Conservation (phyloP, 2,329 filamentous ascomycete species). For the Pestalotiopsis sp. region DNA sequence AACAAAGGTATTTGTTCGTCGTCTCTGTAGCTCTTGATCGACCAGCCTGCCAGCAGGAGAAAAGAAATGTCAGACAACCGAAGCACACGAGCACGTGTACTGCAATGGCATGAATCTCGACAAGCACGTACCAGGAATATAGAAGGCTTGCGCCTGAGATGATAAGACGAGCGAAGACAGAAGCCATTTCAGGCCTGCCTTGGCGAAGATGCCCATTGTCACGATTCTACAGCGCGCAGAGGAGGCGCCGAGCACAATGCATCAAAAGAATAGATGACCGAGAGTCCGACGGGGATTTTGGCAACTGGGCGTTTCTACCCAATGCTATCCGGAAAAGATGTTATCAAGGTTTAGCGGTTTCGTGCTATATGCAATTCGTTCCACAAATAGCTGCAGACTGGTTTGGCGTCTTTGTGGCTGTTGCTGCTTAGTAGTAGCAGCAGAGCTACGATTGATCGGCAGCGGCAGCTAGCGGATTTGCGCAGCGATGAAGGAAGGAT, state of each 20-base stretch:
- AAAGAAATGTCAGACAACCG: constrained; percentile 12
- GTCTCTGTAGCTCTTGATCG: constrained; percentile 76
- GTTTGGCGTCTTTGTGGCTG: not conserved
- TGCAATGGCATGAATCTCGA: not conserved
- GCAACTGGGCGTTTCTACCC: not conserved
- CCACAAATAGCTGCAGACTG: constrained; percentile 2
- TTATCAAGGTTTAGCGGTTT: constrained; percentile 6
- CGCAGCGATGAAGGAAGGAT: not conserved
- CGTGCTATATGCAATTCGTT: not conserved
- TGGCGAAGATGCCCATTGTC: constrained; percentile 24
- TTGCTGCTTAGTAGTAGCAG: not conserved
- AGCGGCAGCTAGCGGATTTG: not conserved
- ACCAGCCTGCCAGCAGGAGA: constrained; percentile 61
- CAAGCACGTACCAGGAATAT: constrained; percentile 73
- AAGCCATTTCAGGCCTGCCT: constrained; percentile 42
- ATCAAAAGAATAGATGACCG: not conserved
- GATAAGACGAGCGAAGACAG: constrained; percentile 44
- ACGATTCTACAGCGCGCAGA: not conserved
- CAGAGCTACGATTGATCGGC: not conserved
- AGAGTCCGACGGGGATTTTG: not conserved
- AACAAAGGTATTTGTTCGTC: constrained; percentile 80
- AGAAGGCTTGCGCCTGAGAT: constrained; percentile 69
- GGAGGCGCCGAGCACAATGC: not conserved
- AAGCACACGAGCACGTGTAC: constrained; percentile 14
- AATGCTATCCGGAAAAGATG: not conserved